phyloP scores from a whole-genome alignment of 169 alveolate genomes.

The Theileria equi region DNA sequence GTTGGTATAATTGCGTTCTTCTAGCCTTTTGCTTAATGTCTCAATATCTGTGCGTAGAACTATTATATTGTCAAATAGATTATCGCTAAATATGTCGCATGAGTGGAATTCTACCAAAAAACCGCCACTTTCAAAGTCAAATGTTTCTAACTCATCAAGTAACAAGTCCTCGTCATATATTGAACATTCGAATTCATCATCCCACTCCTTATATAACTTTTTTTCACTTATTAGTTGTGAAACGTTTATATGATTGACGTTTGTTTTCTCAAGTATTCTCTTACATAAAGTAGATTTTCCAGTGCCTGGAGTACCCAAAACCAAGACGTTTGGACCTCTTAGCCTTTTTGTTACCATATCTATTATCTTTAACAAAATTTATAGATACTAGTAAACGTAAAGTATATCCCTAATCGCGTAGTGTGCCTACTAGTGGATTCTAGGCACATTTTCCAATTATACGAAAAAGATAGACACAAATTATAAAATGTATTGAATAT shows the following conservation, averaged over 20 bases:
- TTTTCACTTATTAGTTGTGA: slow-evolving; percentile 64
- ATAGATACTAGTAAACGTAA: too few species aligned
- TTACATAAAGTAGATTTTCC: slow-evolving; percentile 69
- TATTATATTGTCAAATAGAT: slow-evolving; percentile 26
- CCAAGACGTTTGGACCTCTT: slow-evolving; percentile 63
- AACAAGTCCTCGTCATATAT: slow-evolving; percentile 62
- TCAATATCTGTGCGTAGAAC: slow-evolving; percentile 53
- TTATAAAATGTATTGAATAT: background rate
- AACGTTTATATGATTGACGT: slow-evolving; percentile 53
- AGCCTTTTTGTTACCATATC: background rate
- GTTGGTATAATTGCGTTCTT: slow-evolving; percentile 59
- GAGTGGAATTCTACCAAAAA: slow-evolving; percentile 72
- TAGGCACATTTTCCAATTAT: background rate
- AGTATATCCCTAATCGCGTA: too few species aligned
- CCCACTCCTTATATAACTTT: slow-evolving; percentile 64
- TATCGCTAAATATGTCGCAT: slow-evolving; percentile 44
- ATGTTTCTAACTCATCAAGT: slow-evolving; percentile 30
- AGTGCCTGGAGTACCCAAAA: slow-evolving; percentile 75
- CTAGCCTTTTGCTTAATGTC: slow-evolving; percentile 44
- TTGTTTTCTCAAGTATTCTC: slow-evolving; percentile 5
- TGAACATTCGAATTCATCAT: slow-evolving; percentile 69
- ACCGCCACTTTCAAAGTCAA: slow-evolving; percentile 46
- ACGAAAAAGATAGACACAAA: background rate
- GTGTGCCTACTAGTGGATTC: too few species aligned
- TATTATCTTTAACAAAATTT: too few species aligned